phyloP scores from a whole-genome alignment of 495 filamentous ascomycete genomes.

The Opeltia flavorubescens region DNA sequence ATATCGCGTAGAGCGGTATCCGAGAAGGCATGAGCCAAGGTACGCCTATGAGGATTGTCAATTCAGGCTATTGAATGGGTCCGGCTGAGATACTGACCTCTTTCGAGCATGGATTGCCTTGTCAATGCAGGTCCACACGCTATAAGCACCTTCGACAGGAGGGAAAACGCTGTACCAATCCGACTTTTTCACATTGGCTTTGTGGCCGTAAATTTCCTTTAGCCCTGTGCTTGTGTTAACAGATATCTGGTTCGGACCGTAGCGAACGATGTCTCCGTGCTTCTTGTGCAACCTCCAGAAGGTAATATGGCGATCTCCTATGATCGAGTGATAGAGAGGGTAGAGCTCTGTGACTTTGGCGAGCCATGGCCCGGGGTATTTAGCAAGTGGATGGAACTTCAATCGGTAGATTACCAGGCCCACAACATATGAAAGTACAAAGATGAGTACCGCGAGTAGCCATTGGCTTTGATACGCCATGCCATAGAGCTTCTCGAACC shows the following conservation, averaged over 20 bases:
- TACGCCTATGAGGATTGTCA: too few relatives aligned
- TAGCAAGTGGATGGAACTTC: constrained; percentile 50
- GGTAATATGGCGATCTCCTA: constrained; percentile 26
- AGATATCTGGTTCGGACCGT: constrained; percentile 13
- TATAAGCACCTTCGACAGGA: constrained; percentile 40
- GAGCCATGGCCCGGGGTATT: constrained; percentile 49
- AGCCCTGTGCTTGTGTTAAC: constrained; percentile 17
- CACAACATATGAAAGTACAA: background rate
- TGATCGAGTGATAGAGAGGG: constrained; percentile 11
- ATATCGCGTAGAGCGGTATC: constrained; percentile 35
- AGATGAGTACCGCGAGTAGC: background rate
- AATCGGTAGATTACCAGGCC: constrained; percentile 30
- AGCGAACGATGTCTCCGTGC: constrained; percentile 29
- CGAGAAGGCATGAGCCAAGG: constrained; percentile 41
- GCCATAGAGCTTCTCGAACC: background rate
- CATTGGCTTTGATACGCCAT: background rate
- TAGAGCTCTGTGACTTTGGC: constrained; percentile 28
- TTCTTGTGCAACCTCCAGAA: constrained; percentile 41
- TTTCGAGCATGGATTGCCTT: constrained; percentile 39
- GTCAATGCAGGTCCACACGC: constrained; percentile 41
- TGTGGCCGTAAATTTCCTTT: constrained; percentile 41
- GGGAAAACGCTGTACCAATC: constrained; percentile 41
- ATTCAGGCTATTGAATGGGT: too few relatives aligned
- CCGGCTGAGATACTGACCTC: too few relatives aligned
- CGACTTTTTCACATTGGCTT: constrained; percentile 34